phyloP scores from a whole-genome alignment of 805 yeast genomes.

The Yarrowia yakushimensis region DNA sequence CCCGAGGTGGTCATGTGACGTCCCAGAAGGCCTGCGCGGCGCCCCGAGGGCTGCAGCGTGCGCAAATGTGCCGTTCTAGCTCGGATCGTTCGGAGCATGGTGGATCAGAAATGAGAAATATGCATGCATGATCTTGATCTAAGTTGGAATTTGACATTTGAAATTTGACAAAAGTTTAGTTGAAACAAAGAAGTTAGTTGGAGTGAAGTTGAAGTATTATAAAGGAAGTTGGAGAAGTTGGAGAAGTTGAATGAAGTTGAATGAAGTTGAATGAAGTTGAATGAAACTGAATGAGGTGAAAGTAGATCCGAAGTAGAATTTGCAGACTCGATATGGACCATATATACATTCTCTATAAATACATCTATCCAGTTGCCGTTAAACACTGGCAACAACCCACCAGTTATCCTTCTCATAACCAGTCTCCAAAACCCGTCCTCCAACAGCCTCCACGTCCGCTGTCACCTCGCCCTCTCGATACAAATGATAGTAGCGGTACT shows the following conservation, averaged over 20 bases:
- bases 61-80: background rate
- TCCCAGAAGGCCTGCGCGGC: background rate
- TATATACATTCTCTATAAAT: background rate
- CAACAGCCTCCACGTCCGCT: constrained; percentile 66
- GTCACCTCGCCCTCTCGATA: constrained; percentile 81
- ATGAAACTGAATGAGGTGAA: too few relatives aligned
- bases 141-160: too few relatives aligned
- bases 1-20: background rate
- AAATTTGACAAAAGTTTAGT: too few relatives aligned
- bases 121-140: background rate
- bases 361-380: too few relatives aligned
- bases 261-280: too few relatives aligned
- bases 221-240: too few relatives aligned
- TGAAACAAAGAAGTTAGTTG: too few relatives aligned
- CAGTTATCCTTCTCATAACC: constrained; percentile 96
- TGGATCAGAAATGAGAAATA: background rate
- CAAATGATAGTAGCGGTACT: constrained; percentile 83
- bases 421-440: constrained; percentile 58
- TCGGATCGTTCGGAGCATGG: background rate
- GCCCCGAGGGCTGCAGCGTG: background rate
- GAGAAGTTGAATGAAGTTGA: too few relatives aligned
- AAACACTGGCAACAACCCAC: constrained; percentile 70
- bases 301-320: too few relatives aligned
- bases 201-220: too few relatives aligned
- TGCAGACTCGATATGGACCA: too few relatives aligned